These are phyloP conservation scores for Cryphonectria parasitica DNA, from an alignment of 2,329 filamentous ascomycete species.

Conservation along the genomic window DNA sequence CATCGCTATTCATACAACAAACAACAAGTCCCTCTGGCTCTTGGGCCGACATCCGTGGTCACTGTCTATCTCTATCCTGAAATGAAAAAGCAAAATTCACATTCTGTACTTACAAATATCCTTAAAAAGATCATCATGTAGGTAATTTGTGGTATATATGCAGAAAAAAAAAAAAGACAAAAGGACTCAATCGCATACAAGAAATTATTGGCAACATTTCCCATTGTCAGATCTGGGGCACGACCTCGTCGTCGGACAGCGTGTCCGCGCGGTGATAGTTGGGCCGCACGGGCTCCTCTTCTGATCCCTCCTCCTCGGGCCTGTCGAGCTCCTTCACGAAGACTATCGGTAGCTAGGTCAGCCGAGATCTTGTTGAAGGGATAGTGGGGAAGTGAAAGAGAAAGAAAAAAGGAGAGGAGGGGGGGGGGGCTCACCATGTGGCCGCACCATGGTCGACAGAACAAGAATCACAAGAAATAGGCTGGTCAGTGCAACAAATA, in stretches of 20 bases:
- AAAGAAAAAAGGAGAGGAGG: not conserved
- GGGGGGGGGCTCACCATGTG: slow-evolving; percentile 64
- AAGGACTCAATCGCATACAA: not conserved
- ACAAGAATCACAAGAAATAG: slow-evolving; percentile 70
- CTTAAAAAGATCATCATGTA: not conserved
- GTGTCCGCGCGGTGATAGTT: slow-evolving; percentile 22
- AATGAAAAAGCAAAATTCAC: not conserved
- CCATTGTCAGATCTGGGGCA: slow-evolving; percentile 30
- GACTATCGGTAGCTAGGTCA: slow-evolving; percentile 24
- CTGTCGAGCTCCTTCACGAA: slow-evolving; percentile 28
- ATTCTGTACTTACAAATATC: no score
- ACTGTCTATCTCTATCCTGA: not conserved
- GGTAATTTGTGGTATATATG: not conserved
- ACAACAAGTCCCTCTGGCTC: not conserved
- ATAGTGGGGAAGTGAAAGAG: not conserved
- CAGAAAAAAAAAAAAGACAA: not conserved
- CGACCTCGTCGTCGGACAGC: slow-evolving; percentile 33
- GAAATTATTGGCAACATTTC: not conserved
- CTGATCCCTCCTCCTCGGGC: not conserved
- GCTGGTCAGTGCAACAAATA: slow-evolving; percentile 74
- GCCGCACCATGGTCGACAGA: slow-evolving; percentile 71
- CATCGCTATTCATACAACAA: not conserved
- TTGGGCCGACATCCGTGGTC: not conserved
- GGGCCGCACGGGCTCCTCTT: slow-evolving; percentile 8
- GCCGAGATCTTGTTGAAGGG: not conserved